Percentiles rank a stretch among this genome's conserved stretches.
Evolutionary conservation across 257 asterid species (phyloP).

Genomic region (Osmanthus fragrans): DNA sequence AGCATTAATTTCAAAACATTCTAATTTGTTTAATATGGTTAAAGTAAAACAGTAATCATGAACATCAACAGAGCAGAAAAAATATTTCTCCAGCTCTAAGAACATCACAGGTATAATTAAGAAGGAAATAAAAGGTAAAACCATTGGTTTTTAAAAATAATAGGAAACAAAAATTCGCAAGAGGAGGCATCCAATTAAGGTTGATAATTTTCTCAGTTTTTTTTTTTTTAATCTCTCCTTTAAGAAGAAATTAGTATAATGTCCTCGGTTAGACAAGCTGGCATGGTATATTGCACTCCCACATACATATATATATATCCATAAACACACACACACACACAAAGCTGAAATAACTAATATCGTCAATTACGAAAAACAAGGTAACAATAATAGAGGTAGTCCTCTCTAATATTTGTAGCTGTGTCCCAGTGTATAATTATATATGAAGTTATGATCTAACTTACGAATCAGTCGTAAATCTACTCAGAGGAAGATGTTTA

Average conservation of each 20-base stretch:
- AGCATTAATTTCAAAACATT: too few relatives aligned
- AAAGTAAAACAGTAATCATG: background rate
- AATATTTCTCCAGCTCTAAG: conserved; percentile 1
- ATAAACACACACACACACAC: background rate
- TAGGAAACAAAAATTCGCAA: background rate
- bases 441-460: conserved; percentile 29
- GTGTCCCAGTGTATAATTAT: background rate
- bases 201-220: background rate
- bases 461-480: conserved; percentile 55
- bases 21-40: background rate
- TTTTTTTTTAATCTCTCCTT: background rate
- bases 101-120: background rate
- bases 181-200: background rate
- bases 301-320: too few relatives aligned
- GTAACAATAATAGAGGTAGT: background rate
- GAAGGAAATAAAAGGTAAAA: background rate
- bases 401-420: background rate
- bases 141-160: background rate
- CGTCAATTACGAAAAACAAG: background rate
- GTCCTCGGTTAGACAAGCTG: background rate
- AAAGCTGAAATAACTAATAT: background rate
- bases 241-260: background rate
- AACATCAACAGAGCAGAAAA: background rate
- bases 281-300: background rate
- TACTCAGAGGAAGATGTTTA: conserved; percentile 54